Base-by-base conservation (phyloP, 2,329 filamentous ascomycete genomes). In the Botrytis cinerea region DNA sequence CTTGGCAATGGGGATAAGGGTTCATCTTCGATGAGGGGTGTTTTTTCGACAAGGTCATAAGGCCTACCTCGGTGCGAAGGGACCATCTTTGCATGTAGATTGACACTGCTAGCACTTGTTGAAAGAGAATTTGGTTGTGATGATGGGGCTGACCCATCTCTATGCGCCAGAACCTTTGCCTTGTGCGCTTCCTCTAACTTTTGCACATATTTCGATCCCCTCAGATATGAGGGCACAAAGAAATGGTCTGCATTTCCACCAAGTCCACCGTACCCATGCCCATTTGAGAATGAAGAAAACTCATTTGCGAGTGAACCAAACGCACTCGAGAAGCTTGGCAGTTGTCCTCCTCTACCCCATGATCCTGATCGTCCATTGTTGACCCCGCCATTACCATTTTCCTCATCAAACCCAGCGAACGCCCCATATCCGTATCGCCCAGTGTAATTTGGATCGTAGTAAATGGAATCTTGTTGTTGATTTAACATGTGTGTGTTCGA, bases 181-280 rank as follows among this genome's bases (percentile, higher is more conserved):
- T 86, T 88, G 81, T 94, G 88, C 73, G 88, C 89, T 75, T 93
- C 90, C 78, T 92, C 89, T 66, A 98, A 86, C 81, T 89, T 90
- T 78, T 92, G 88, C 71, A 95, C 89, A 82, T 97, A 95, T 79
- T 90, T 89, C 22, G 94, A 95, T 57, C 89, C 89, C 77, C 87
- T 86, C 62, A 98, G 87, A 83, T 98, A 98, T 8, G 93, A 94
- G 0, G 95, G 95, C 18, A 91, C 87, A 82, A 97, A 94, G 85
- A 95, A 95, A 73, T 82, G 78, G 73, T 86, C 81, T 18, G 66
- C 71, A 74, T 76, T 66, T 20, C 71, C 74, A 57, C 71, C 77
- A 54, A 75, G 69, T n/a, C 74, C 75, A 25, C 72, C 72, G 61
- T 78, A 76, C 16, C 77, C 78, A 71, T 77, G 63, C 10, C 79